Evolutionary conservation across 768 basidiomycete species (phyloP), one percentile per base, ranked within the genome.

Genomic region (Ephemerocybe angulata): DNA sequence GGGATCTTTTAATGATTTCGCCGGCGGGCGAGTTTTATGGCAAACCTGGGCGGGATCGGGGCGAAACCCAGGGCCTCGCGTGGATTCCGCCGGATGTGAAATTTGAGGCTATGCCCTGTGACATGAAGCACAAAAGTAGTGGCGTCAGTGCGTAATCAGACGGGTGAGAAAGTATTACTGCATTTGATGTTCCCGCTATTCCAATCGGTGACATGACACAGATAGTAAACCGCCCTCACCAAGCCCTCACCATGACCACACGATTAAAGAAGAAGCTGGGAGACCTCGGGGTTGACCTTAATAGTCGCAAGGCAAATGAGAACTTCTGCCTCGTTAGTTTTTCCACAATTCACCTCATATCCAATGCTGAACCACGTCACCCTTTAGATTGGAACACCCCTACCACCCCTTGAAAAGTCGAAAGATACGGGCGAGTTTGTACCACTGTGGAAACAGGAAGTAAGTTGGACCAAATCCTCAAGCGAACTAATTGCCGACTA

Each of bases 381-480:
- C 22, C 15, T 19, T 19, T 50, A 96, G 88, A 93, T 96, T 69
- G 96, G 96, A 2, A 98, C 96, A 17, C 92, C 96, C 2, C 72
- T 98, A 2, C 96, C 96, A 1, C 87, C 95, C 2, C 81, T 99
- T n/a, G 91, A 95, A 63, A 96, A 95, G 68, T 85, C 87, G 27
- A 93, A 86, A 66, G 97, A 98, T 67, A 85, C 82, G 5, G 87
- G 88, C 59, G 97, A 98, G 68, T 98, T 95, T 67, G 93, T 98
- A 25, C 96, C 97, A 0, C 70, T 97, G 52, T 98, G 97, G 96
- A 93, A 98, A 67, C 97, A 98, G 78, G 95, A 98, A 61, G 93
- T 92, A 63, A 55, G 80, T 59, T 56, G 55, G 25, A 55, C 55
- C 56, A 60, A 31, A 35, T 54, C 50, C 27, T 17, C 30, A 52